These are phyloP conservation scores for Cordia subcordata DNA, from an alignment of 257 asterid species.

Conservation along the genomic window DNA sequence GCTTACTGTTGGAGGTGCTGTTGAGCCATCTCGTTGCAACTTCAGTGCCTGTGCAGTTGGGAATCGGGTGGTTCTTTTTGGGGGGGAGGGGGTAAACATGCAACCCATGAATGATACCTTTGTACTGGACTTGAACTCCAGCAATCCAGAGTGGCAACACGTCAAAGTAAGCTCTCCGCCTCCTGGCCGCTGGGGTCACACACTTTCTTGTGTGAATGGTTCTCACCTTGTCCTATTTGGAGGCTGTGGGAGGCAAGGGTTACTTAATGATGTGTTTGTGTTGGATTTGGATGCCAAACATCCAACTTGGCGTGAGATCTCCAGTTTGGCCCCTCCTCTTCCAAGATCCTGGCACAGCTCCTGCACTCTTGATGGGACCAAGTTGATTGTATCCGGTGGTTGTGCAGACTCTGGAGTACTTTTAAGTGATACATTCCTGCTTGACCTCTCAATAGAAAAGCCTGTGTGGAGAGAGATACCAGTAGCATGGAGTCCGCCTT, in stretches of 20 bases:
- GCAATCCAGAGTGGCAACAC: conserved; percentile 77
- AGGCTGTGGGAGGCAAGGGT: conserved; percentile 92
- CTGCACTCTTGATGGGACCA: conserved; percentile 90
- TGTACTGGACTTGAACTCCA: conserved; percentile 75
- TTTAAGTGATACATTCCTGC: conserved; percentile 76
- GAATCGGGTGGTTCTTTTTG: conserved; percentile 82
- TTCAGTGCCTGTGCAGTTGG: conserved; percentile 98
- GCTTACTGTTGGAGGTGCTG: conserved; percentile 74
- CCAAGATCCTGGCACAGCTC: conserved; percentile 99
- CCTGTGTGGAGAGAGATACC: conserved; percentile 92
- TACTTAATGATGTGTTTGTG: conserved; percentile 85
- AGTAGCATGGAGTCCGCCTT: conserved; percentile 84
- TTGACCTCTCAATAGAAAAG: conserved; percentile 77
- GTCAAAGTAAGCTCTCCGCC: conserved; percentile 87
- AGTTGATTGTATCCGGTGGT: conserved; percentile 93
- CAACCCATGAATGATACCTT: conserved; percentile 93
- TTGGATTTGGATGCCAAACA: conserved; percentile 85
- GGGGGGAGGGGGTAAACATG: conserved; percentile 98
- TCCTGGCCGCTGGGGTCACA: conserved; percentile 97
- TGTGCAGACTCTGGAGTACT: conserved; percentile 90
- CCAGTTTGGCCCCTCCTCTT: conserved; percentile 89
- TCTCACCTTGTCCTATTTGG: conserved; percentile 85
- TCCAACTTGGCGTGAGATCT: conserved; percentile 89
- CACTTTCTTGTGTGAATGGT: conserved; percentile 88
- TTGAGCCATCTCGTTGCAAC: conserved; percentile 95